phyloP scores from a whole-genome alignment of 257 asterid species.

The Hygrophila difformis region DNA sequence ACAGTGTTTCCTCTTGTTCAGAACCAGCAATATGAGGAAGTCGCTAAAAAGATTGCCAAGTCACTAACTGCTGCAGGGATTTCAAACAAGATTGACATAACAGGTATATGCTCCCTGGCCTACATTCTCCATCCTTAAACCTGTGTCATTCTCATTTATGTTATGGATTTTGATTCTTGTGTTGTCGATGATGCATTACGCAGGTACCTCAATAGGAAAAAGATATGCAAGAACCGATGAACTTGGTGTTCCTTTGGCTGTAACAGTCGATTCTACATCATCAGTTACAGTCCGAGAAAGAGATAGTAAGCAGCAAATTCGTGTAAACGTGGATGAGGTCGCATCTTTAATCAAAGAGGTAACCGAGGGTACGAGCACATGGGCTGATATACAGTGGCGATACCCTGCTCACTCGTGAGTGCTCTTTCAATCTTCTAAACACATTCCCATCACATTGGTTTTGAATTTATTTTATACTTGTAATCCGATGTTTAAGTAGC shows the following conservation, averaged over 20 bases:
- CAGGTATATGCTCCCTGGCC: background rate
- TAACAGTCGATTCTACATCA: background rate
- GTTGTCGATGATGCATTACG: background rate
- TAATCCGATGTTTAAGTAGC: too few relatives aligned
- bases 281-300: background rate
- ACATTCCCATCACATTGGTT: background rate
- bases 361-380: background rate
- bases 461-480: background rate
- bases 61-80: background rate
- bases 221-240: background rate
- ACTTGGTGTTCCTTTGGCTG: background rate
- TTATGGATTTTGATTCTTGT: too few relatives aligned
- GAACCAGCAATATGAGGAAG: slow-evolving; percentile 24
- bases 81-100: background rate
- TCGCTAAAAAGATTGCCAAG: background rate
- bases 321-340: background rate
- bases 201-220: background rate
- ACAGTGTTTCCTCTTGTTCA: slow-evolving; percentile 50
- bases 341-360: background rate
- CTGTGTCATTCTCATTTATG: background rate
- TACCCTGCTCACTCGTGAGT: background rate
- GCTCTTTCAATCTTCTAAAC: background rate
- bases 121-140: background rate
- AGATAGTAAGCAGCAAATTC: background rate
- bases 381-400: background rate